A percentile compares a stretch with the other conserved stretches of the same genome.
phyloP scores from a whole-genome alignment of 148 eudicot species.

The Vaccinium myrtillus region DNA sequence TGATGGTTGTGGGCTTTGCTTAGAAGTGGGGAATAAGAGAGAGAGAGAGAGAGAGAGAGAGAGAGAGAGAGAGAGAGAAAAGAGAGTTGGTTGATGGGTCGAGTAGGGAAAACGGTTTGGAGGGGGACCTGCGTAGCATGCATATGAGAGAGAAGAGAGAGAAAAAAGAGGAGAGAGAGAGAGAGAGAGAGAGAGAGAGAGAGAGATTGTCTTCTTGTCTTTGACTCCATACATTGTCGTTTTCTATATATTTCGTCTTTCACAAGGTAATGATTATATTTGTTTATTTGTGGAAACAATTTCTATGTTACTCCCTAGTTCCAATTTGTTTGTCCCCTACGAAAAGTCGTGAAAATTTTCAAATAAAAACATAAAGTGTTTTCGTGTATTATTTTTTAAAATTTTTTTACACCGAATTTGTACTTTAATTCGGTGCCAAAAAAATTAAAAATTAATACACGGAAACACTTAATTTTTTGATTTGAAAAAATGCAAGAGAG shows the following conservation, averaged over 20 bases:
- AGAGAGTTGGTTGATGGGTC: conserved; percentile 62
- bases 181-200: background rate
- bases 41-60: conserved; percentile 31
- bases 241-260: conserved; percentile 41
- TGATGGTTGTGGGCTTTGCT: conserved; percentile 62
- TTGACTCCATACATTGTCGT: conserved; percentile 55
- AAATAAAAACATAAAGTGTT: no score
- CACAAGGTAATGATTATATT: conserved; percentile 53
- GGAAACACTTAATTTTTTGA: no score
- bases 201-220: conserved; percentile 35
- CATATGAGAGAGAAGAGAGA: background rate
- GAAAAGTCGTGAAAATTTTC: no score
- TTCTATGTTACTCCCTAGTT: no score
- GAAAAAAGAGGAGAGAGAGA: conserved; percentile 11
- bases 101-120: conserved; percentile 59
- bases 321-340: no score
- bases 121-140: conserved; percentile 23
- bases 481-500: no score
- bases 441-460: no score
- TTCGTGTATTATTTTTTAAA: no score
- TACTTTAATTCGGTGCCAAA: no score
- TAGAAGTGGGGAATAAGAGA: conserved; percentile 40
- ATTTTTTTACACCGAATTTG: no score
- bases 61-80: conserved; percentile 30
- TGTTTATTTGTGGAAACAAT: background rate